phyloP scores from a whole-genome alignment of 2,329 filamentous ascomycete species.

The Hypoxylon sp. region DNA sequence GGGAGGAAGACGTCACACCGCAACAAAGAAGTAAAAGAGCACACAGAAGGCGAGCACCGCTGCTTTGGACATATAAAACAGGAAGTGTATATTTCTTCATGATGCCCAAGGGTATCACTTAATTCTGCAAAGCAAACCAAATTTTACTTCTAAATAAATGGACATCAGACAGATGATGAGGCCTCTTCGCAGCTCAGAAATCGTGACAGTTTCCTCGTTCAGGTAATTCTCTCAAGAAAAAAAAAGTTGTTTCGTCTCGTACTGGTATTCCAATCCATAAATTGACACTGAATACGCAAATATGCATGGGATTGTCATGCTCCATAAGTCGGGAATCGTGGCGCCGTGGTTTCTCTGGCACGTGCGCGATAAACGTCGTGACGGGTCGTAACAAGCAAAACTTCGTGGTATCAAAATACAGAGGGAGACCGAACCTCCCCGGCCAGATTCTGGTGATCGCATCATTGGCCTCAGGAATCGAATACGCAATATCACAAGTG shows the following conservation, averaged over 20 bases:
- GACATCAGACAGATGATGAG: conserved; percentile 38
- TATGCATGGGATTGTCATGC: conserved; percentile 41
- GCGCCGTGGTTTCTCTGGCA: conserved; percentile 30
- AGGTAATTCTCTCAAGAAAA: conserved; percentile 27
- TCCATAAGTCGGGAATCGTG: conserved; percentile 40
- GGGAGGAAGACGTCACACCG: conserved; percentile 33
- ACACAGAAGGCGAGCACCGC: conserved; percentile 3
- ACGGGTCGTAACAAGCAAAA: conserved; percentile 44
- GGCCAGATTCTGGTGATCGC: conserved; percentile 17
- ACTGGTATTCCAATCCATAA: conserved; percentile 35
- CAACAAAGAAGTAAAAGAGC: conserved; percentile 24
- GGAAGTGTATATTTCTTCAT: conserved; percentile 32
- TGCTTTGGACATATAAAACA: conserved; percentile 25
- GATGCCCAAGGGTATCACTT: conserved; percentile 41
- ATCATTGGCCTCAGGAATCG: conserved; percentile 33
- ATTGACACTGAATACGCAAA: conserved; percentile 33
- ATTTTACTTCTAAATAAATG: conserved; percentile 32
- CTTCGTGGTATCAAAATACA: conserved; percentile 42
- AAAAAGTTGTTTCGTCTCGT: conserved; percentile 28
- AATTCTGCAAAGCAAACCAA: conserved; percentile 24
- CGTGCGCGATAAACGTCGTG: conserved; percentile 38
- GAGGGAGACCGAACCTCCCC: conserved; percentile 21
- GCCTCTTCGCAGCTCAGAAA: conserved; percentile 34
- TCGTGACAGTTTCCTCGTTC: conserved; percentile 38
- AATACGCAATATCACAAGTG: conserved; percentile 30